phyloP scores from a whole-genome alignment of 768 basidiomycete species.

The Xerocomellus chrysenteron region DNA sequence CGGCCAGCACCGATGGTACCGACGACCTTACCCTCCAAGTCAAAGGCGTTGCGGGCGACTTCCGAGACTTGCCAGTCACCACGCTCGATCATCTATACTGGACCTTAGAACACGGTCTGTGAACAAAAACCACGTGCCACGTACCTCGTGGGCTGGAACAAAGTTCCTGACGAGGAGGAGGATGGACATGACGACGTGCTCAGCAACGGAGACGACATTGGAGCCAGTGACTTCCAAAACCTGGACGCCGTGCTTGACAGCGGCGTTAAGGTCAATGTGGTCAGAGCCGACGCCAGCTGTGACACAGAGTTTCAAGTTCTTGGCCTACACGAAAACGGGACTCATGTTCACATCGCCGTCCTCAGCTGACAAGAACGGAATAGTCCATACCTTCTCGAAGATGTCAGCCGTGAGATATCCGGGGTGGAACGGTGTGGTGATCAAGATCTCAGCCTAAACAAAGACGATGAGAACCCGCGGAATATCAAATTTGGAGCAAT shows the following conservation, averaged over 20 bases:
- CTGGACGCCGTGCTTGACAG: conserved; percentile 75
- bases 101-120: background rate
- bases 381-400: conserved; percentile 54
- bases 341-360: background rate
- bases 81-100: conserved; percentile 68
- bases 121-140: conserved; percentile 3
- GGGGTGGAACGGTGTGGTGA: conserved; percentile 86
- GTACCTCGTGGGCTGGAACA: conserved; percentile 78
- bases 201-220: conserved; percentile 89
- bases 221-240: conserved; percentile 87
- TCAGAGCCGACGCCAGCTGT: conserved; percentile 92
- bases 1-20: conserved; percentile 84
- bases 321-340: conserved; percentile 51
- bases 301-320: conserved; percentile 86
- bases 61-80: conserved; percentile 89
- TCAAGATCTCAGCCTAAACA: conserved; percentile 69
- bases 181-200: conserved; percentile 90
- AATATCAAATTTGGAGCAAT: background rate
- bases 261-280: conserved; percentile 87
- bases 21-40: conserved; percentile 88
- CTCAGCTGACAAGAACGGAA: conserved; percentile 1
- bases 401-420: conserved; percentile 78
- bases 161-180: conserved; percentile 90
- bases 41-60: conserved; percentile 79
- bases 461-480: conserved; percentile 12